Base-by-base conservation (phyloP, 208 protist genomes). In the Leishmania guyanensis region DNA sequence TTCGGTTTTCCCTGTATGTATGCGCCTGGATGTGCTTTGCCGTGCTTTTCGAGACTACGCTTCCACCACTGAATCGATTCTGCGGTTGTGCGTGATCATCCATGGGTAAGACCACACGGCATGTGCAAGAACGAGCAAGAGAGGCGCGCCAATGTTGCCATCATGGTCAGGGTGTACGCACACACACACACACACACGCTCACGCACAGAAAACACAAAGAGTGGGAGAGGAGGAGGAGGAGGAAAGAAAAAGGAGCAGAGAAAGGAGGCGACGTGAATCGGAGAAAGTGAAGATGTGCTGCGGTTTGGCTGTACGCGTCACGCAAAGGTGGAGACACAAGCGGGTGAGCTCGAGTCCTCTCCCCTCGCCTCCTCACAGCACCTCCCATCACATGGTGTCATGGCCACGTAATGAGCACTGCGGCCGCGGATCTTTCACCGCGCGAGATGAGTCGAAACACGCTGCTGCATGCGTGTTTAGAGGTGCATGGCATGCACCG, bases 1-100 rank as follows among this genome's bases (percentile, higher is more conserved):
- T 43, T 89, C 26, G 16, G 20, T 82, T n/a, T 78, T 72, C 16
- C 56, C 46, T 39, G 29, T 6, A 26, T 60, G 51, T 62, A 17
- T 48, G 48, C 20, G n/a, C 58, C n/a, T 58, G 48, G 22, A n/a
- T 74, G 22, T 75, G 9, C 26, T 16, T 46, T n/a, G 71, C 50
- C 6, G 33, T 43, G 50, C 50, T 62, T 39, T 22, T 16, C 48
- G 29, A 29, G 10, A 68, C 62, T n/a, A 16, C 22, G 20, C 17
- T n/a, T 36, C 39, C 5, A 54, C 36, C 29, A 29, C 17, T 29
- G 68, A 16, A 22, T 1, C 68, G 20, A 50, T 43, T 68, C 3
- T 16, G 0, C 12, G 26, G 20, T 9, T 14, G 46, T 71, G 14
- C 1, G 68, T 53, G 22, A 33, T 53, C 68, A 54, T 73, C 46